Evolutionary conservation across 2,329 filamentous ascomycete species (phyloP).

Genomic region (Clonostachys sp.): DNA sequence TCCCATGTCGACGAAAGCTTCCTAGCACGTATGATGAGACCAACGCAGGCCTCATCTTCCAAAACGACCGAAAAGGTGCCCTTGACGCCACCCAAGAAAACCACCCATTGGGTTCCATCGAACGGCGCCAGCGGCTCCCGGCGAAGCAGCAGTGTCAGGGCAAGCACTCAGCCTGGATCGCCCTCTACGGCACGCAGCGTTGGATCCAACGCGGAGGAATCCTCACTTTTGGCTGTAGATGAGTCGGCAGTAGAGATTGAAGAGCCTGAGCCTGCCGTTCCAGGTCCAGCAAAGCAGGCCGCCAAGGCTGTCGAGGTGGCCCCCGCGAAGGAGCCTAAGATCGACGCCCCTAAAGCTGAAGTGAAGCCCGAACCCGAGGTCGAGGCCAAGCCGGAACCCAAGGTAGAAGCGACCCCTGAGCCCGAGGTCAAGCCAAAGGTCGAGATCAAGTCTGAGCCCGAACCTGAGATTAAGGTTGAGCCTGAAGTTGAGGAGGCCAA

Average conservation of each 20-base stretch:
- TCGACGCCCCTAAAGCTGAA: neutral
- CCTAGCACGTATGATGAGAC: conserved; percentile 77
- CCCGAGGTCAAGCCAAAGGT: neutral
- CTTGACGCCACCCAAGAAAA: conserved; percentile 42
- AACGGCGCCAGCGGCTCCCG: conserved; percentile 6
- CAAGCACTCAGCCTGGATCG: too few species aligned
- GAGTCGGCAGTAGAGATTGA: too few species aligned
- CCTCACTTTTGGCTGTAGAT: too few species aligned
- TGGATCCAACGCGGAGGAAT: too few species aligned
- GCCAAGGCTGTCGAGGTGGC: too few species aligned
- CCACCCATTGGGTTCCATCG: conserved; percentile 4
- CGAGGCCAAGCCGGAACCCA: neutral
- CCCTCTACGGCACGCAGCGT: too few species aligned
- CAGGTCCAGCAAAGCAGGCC: too few species aligned
- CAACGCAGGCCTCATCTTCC: conserved; percentile 64
- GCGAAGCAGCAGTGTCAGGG: conserved; percentile 6
- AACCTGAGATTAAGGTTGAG: too few species aligned
- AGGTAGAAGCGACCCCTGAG: neutral
- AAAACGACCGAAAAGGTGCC: conserved; percentile 62
- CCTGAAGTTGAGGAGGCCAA: too few species aligned
- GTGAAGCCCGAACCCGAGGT: neutral
- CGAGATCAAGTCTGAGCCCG: too few species aligned
- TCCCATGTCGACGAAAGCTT: conserved; percentile 64
- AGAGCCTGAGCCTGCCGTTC: too few species aligned
- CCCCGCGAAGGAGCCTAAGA: too few species aligned